A percentile compares a stretch with the other conserved stretches of the same genome.
These are phyloP conservation scores for Mycena olivaceomarginata DNA, from an alignment of 768 basidiomycete genomes.

Conservation along the genomic window DNA sequence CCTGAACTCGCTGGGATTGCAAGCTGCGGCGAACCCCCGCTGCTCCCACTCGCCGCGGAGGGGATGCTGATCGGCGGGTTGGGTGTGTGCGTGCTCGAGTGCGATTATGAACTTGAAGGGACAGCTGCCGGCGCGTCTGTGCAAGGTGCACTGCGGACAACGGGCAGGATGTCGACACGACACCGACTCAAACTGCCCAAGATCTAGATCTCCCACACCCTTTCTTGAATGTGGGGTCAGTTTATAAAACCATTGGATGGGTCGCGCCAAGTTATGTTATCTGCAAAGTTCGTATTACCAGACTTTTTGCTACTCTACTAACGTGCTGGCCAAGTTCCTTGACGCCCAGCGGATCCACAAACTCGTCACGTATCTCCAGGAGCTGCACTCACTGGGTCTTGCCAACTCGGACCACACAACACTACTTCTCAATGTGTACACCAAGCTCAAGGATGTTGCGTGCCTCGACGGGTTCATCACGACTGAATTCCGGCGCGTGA, in stretches of 20 bases:
- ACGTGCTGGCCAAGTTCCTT: constrained; percentile 79
- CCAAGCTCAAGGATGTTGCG: constrained; percentile 94
- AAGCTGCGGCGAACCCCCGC: constrained; percentile 81
- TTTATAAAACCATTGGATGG: constrained; percentile 93
- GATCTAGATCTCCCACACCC: too few species aligned
- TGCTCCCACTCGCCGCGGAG: constrained; percentile 56
- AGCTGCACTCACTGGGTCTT: constrained; percentile 90
- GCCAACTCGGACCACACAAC: constrained; percentile 99
- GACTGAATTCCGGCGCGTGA: constrained; percentile 78
- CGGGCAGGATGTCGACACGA: too few species aligned
- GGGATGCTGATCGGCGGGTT: constrained; percentile 34
- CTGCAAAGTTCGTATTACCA: constrained; percentile 79
- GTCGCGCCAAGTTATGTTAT: constrained; percentile 97
- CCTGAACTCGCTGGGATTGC: constrained; percentile 83
- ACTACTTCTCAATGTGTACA: constrained; percentile 96
- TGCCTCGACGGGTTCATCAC: constrained; percentile 95
- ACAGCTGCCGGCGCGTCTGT: too few species aligned
- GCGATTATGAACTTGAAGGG: too few species aligned
- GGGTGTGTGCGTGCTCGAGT: constrained; percentile 21
- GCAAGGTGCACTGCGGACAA: too few species aligned
- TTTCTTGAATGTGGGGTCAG: too few species aligned
- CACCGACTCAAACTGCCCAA: too few species aligned
- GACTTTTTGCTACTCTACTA: neutral
- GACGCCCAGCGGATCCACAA: constrained; percentile 98
- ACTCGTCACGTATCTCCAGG: constrained; percentile 96